Evolutionary conservation across 2,329 filamentous ascomycete species (phyloP), one percentile per base, ranked within the genome.

Genomic region (Ascochyta rabiei): DNA sequence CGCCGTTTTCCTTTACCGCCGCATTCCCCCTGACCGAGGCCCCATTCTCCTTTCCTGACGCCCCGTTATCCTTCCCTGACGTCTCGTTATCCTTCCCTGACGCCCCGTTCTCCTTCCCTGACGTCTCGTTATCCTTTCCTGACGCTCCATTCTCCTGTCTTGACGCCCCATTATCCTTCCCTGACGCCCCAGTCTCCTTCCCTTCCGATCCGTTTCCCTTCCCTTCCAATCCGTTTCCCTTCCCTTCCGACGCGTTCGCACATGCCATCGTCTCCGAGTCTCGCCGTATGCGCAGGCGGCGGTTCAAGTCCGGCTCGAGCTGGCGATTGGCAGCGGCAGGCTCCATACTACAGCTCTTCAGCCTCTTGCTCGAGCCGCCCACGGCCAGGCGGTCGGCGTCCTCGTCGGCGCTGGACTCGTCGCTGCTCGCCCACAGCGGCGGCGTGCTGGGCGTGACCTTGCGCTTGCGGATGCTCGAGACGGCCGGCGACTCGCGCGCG

Each of bases 311-410:
- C 12, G 73, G 74, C 60, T 75, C 71, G 28, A 75, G 65, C 35
- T 67, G 64, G 55, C 73, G 68, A 43, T 74, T 72, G 53, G 74
- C 59, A n/a, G 65, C 62, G 56, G 63, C 57, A 3, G 73, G 74
- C 61, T 76, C 74, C 1, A 67, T 70, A 44, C 71, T 74, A 30
- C 58, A 71, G 60, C 72, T 75, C 48, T 68, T 73, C 48, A 72
- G 72, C 54, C 70, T 59, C 34, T 71, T 67, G 61, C 72, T 73
- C 56, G 60, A 50, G 35, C 72, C 48, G 50, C 63, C 64, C 21
- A 63, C 61, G 15, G 60, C 64, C 48, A 66, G 47, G 19, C 62
- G 62, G n/a, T 72, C 63, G n/a, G 70, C 60, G 33, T 64, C 62
- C 21, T 69, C 60, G 4, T 69, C 69, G 16, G 64, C 66, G 15